phyloP scores from a whole-genome alignment of 78 protist genomes.

The Bigelowiella natans region DNA sequence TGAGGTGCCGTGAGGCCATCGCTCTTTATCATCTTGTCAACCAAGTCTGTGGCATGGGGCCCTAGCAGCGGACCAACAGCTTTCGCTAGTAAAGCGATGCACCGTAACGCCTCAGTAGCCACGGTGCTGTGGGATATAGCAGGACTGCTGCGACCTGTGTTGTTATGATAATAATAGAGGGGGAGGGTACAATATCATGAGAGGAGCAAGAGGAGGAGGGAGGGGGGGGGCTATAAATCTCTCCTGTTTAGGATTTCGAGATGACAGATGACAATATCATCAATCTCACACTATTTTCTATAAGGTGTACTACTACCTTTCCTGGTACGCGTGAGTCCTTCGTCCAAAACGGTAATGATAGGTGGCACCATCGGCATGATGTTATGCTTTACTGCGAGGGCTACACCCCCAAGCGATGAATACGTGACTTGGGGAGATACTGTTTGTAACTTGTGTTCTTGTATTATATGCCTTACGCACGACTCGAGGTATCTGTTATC shows the following conservation, averaged over 20 bases:
- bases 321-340: background rate
- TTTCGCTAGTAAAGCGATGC: background rate
- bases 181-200: too few species aligned
- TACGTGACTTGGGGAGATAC: background rate
- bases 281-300: too few species aligned
- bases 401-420: background rate
- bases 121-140: too few species aligned
- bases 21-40: background rate
- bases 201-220: too few species aligned
- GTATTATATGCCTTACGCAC: conserved; percentile 1
- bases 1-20: background rate
- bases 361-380: background rate
- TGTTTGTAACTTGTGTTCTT: background rate
- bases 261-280: too few species aligned
- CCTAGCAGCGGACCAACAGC: background rate
- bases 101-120: background rate
- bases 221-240: too few species aligned
- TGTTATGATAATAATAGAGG: too few species aligned
- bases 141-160: too few species aligned
- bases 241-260: too few species aligned
- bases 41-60: background rate
- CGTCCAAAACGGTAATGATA: background rate
- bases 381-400: background rate
- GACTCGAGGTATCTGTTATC: background rate
- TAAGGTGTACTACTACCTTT: too few species aligned